Base-by-base conservation (phyloP, 2,329 filamentous ascomycete species). In the Alternaria arborescens region DNA sequence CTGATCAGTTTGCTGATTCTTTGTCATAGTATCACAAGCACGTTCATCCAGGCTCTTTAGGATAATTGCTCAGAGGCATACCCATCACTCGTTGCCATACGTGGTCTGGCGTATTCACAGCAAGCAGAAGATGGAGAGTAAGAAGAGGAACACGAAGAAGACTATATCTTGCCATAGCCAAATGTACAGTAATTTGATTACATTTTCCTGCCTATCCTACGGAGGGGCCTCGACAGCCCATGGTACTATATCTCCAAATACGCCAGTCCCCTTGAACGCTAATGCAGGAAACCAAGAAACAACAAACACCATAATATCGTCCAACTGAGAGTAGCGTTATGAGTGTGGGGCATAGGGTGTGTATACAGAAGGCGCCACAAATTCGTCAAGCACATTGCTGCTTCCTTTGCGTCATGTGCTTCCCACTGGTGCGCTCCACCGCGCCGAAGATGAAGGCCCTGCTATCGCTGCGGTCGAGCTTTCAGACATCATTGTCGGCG, bases 191-290 rank as follows among this genome's bases (percentile, higher is more conserved):
- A 50, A 50, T 36, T 16, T 26, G 14, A 50, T 38, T 38, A 26
- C 30, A 38, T 50, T 50, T 50, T 50, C 46, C 46, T 38, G 20
- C 14, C 46, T 50, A 50, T 50, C 30, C 32, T 50, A 50, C 32
- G 34, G 20, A 24, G 30, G 46, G 36, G 46, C 32, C 20, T 38
- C 5, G 14, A 38, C 22, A 50, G 46, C 46, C 22, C 46, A 16
- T 38, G 46, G 8, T 50, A 50, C 46, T 50, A 38, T 36, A 26
- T 50, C 46, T 50, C 32, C 34, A 32, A 24, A 50, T 50, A 50
- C 46, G 46, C 46, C 46, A 50, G 46, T 50, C 32, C 30, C 40
- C 46, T 50, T 50, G 30, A 50, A 50, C 46, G 46, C 46, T 50
- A 50, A 50, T 50, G 46, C 46, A 50, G 46, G 32, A 50, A 50